phyloP scores from a whole-genome alignment of 352 stramenopile genomes.

The Globisporangium spinosum region DNA sequence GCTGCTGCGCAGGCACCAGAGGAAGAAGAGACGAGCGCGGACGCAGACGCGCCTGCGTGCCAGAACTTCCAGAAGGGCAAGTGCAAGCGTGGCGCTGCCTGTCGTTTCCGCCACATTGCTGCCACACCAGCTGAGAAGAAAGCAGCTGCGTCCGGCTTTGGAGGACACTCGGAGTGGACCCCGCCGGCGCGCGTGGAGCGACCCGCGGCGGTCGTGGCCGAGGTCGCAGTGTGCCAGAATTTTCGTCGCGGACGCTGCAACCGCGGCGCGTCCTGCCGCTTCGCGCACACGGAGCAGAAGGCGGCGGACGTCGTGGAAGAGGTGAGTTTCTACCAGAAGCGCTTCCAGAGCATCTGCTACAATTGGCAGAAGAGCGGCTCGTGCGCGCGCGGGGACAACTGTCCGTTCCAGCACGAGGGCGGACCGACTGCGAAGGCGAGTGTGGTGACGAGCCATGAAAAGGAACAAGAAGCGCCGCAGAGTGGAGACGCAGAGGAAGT shows the following conservation, averaged over 20 bases:
- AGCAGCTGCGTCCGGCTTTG: slow-evolving; percentile 9
- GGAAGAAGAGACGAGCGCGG: slow-evolving; percentile 36
- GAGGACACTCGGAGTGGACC: slow-evolving; percentile 12
- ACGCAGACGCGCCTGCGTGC: slow-evolving; percentile 48
- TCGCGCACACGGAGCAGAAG: slow-evolving; percentile 41
- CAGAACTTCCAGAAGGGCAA: slow-evolving; percentile 69
- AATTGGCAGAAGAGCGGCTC: slow-evolving; percentile 48
- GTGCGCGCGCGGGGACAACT: slow-evolving; percentile 39
- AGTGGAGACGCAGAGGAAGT: slow-evolving; percentile 6
- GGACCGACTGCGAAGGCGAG: not conserved
- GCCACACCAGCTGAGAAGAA: slow-evolving; percentile 13
- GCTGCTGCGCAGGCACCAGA: not conserved
- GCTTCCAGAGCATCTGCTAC: slow-evolving; percentile 63
- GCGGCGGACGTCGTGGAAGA: slow-evolving; percentile 35
- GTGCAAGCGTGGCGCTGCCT: slow-evolving; percentile 57
- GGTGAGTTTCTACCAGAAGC: slow-evolving; percentile 60
- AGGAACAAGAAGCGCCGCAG: slow-evolving; percentile 10
- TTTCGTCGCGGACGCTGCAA: slow-evolving; percentile 41
- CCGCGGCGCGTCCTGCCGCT: slow-evolving; percentile 51
- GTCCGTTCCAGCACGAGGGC: slow-evolving; percentile 49
- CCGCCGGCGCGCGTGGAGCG: slow-evolving; percentile 34
- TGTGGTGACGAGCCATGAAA: not conserved
- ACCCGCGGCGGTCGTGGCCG: slow-evolving; percentile 34
- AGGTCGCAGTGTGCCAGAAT: slow-evolving; percentile 50
- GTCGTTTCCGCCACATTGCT: slow-evolving; percentile 59